Evolutionary conservation across 2,329 filamentous ascomycete genomes (phyloP).

Genomic region (Verticillium tricorpus): DNA sequence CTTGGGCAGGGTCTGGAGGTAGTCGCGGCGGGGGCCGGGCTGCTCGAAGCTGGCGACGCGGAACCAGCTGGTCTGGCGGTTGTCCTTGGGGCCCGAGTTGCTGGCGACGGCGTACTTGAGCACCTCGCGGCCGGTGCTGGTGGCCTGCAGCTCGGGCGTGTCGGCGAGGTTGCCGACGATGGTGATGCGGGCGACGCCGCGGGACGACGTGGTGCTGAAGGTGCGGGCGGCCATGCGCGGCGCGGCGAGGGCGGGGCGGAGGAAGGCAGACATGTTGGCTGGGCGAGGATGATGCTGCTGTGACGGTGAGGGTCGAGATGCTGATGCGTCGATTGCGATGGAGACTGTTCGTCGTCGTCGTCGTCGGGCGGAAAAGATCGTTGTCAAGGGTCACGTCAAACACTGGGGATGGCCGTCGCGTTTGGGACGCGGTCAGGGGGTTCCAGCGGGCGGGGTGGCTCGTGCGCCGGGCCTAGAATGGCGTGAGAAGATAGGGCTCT

Average conservation of each 20-base stretch:
- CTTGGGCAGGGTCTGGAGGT: slow-evolving; percentile 70
- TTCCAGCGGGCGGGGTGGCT: not conserved
- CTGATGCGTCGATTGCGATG: not conserved
- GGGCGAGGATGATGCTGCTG: not conserved
- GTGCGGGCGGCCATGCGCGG: slow-evolving; percentile 52
- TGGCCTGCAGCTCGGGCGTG: slow-evolving; percentile 69
- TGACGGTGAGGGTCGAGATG: no score
- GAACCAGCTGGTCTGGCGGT: slow-evolving; percentile 82
- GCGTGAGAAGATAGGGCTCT: not conserved
- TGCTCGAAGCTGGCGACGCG: slow-evolving; percentile 66
- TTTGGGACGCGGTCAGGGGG: slow-evolving; percentile 4
- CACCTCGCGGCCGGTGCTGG: slow-evolving; percentile 67
- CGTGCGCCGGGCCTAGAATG: not conserved
- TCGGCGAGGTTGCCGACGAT: slow-evolving; percentile 81
- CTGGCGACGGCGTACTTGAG: slow-evolving; percentile 75
- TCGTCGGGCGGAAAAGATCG: slow-evolving; percentile 1
- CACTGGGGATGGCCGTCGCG: not conserved
- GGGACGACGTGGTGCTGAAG: slow-evolving; percentile 69
- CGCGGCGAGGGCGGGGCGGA: slow-evolving; percentile 46
- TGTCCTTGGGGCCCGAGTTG: slow-evolving; percentile 60
- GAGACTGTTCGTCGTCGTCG: slow-evolving; percentile 6
- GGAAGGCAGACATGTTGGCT: slow-evolving; percentile 38
- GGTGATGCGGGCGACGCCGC: slow-evolving; percentile 71
- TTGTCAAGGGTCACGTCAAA: not conserved
- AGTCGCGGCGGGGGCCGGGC: slow-evolving; percentile 67